phyloP scores from a whole-genome alignment of 2,329 filamentous ascomycete species.

The Neurospora crassa region DNA sequence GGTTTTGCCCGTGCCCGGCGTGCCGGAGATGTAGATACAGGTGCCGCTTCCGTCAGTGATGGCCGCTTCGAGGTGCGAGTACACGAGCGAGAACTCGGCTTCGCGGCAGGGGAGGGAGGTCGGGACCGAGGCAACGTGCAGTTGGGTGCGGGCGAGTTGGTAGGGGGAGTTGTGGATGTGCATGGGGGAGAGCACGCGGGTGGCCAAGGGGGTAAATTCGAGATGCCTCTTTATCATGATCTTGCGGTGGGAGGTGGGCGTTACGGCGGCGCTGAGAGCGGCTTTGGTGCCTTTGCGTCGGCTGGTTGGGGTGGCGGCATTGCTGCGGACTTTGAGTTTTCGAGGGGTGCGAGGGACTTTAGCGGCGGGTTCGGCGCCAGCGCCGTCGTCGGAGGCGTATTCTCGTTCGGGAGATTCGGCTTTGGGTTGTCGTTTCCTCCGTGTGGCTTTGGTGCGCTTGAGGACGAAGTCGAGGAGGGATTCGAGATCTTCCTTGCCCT shows the following conservation, averaged over 20 bases:
- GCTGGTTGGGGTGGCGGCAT: slow-evolving; percentile 42
- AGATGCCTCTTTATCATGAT: slow-evolving; percentile 77
- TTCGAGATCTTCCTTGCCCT: slow-evolving; percentile 56
- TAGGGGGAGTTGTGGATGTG: slow-evolving; percentile 78
- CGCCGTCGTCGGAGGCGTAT: slow-evolving; percentile 24
- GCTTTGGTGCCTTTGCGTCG: slow-evolving; percentile 19
- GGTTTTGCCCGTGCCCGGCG: slow-evolving; percentile 93
- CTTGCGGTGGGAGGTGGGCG: slow-evolving; percentile 33
- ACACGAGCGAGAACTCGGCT: slow-evolving; percentile 83
- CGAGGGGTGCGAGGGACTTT: slow-evolving; percentile 25
- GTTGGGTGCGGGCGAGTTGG: slow-evolving; percentile 74
- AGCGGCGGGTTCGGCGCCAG: slow-evolving; percentile 26
- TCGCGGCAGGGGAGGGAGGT: slow-evolving; percentile 84
- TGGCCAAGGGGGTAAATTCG: slow-evolving; percentile 92
- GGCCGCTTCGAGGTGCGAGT: slow-evolving; percentile 85
- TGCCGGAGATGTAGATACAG: slow-evolving; percentile 99
- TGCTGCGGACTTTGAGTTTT: slow-evolving; percentile 21
- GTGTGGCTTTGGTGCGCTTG: slow-evolving; percentile 62
- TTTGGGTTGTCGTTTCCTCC: slow-evolving; percentile 32
- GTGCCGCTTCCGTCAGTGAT: slow-evolving; percentile 89
- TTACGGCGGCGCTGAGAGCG: slow-evolving; percentile 34
- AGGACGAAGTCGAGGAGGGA: slow-evolving; percentile 55
- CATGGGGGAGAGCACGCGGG: slow-evolving; percentile 67
- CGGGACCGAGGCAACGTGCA: slow-evolving; percentile 92
- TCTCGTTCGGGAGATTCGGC: slow-evolving; percentile 22